Evolutionary conservation across 78 protist species (phyloP).

Genomic region (Pigoraptor vietnamica): DNA sequence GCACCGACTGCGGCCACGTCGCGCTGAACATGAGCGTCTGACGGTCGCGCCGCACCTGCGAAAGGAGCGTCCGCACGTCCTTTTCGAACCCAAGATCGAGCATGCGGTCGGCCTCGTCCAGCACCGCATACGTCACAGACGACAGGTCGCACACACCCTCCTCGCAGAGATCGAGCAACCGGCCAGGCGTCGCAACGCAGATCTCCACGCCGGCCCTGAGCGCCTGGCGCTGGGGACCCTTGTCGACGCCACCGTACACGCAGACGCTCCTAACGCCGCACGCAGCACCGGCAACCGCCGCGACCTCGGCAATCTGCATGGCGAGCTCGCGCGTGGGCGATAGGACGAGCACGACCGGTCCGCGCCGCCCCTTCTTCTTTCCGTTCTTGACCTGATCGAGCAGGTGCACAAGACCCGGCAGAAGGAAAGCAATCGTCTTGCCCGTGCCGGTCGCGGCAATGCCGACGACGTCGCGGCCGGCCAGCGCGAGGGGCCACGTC

Average conservation of each 20-base stretch:
- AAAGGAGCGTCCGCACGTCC: constrained; percentile 59
- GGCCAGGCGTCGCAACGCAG: constrained; percentile 72
- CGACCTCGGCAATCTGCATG: constrained; percentile 47
- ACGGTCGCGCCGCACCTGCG: constrained; percentile 2
- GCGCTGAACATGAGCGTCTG: constrained; percentile 66
- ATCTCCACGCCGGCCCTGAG: constrained; percentile 31
- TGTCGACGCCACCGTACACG: constrained; percentile 64
- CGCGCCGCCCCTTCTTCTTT: constrained; percentile 68
- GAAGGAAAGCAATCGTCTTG: constrained; percentile 88
- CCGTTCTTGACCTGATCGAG: constrained; percentile 73
- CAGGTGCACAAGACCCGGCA: constrained; percentile 78
- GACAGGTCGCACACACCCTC: constrained; percentile 2
- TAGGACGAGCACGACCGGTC: constrained; percentile 86
- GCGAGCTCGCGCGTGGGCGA: constrained; percentile 83
- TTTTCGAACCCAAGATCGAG: constrained; percentile 95
- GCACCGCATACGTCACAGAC: constrained; percentile 14
- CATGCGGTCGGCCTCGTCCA: constrained; percentile 94
- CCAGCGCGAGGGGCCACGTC: constrained; percentile 65
- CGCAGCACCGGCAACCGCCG: background rate
- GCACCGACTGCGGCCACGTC: constrained; percentile 44
- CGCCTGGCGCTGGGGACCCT: constrained; percentile 12
- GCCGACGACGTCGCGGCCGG: constrained; percentile 95
- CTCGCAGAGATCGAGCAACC: constrained; percentile 42
- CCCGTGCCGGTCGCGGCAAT: constrained; percentile 96
- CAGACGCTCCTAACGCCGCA: background rate